Conservation (phyloP, 495 filamentous ascomycete species). For the Chaetomium fimeti region DNA sequence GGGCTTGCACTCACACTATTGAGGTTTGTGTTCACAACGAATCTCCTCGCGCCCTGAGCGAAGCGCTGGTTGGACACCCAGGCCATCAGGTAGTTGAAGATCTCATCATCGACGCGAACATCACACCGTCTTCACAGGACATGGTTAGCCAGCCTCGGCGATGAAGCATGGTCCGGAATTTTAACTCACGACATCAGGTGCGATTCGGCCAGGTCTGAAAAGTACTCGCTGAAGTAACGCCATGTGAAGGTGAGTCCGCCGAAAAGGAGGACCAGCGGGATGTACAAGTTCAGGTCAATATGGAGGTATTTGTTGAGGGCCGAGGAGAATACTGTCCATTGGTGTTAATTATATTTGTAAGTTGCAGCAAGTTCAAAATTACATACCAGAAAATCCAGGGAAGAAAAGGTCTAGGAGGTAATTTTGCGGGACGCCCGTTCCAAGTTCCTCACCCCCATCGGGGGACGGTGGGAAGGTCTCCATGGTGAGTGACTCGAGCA, state of each 20-base stretch:
- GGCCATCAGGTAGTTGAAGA: conserved; percentile 67
- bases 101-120: conserved; percentile 64
- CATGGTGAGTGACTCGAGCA: conserved; percentile 15
- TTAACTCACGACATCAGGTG: conserved; percentile 48
- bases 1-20: conserved; percentile 22
- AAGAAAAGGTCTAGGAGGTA: conserved; percentile 70
- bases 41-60: conserved; percentile 55
- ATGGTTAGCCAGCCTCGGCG: not conserved
- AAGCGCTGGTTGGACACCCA: conserved; percentile 65
- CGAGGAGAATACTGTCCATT: conserved; percentile 49
- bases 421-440: conserved; percentile 26
- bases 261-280: conserved; percentile 58
- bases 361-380: not conserved
- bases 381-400: conserved; percentile 59
- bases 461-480: not conserved
- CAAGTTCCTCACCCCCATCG: conserved; percentile 1
- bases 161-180: no score
- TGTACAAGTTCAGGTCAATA: conserved; percentile 69
- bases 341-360: not conserved
- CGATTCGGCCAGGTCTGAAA: conserved; percentile 44
- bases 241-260: conserved; percentile 51
- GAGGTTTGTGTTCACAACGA: conserved; percentile 61
- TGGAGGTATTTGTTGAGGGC: conserved; percentile 59
- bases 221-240: conserved; percentile 50
- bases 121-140: conserved; percentile 40